phyloP scores from a whole-genome alignment of 2,329 filamentous ascomycete genomes.

The Phyllosticta citriasiana region DNA sequence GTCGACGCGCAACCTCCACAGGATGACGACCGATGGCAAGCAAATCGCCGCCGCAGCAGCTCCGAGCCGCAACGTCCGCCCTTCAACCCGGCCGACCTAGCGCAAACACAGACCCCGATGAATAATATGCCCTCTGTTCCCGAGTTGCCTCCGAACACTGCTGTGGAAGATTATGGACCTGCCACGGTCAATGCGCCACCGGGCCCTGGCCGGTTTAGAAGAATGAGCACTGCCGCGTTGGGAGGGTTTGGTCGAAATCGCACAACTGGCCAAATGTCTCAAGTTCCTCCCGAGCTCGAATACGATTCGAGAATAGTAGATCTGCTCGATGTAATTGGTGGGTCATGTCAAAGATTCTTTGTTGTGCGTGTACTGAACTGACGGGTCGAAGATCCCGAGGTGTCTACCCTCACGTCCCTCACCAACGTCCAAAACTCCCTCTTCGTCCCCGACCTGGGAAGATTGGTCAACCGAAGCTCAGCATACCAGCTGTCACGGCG shows the following conservation, averaged over 20 bases:
- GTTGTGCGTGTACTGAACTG: conserved; percentile 12
- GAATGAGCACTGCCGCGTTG: conserved; percentile 4
- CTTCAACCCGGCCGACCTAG: not conserved
- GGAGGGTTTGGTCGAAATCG: not conserved
- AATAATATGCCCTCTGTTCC: conserved; percentile 9
- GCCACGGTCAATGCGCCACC: not conserved
- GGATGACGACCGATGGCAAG: conserved; percentile 4
- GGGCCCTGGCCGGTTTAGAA: conserved; percentile 5
- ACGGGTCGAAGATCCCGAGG: conserved; percentile 59
- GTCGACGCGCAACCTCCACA: not conserved
- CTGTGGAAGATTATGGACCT: not conserved
- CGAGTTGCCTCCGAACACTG: not conserved
- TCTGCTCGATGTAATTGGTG: conserved; percentile 59
- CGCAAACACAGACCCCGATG: not conserved
- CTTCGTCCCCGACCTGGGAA: conserved; percentile 72
- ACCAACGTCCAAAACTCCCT: conserved; percentile 88
- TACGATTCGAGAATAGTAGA: conserved; percentile 57
- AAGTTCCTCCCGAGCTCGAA: conserved; percentile 20
- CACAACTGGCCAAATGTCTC: not conserved
- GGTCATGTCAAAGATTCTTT: conserved; percentile 16
- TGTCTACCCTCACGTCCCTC: conserved; percentile 70
- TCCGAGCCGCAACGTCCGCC: conserved; percentile 9
- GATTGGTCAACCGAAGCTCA: conserved; percentile 63
- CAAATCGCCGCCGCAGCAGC: conserved; percentile 8
- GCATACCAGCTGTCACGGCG: conserved; percentile 56